A percentile compares a stretch with the other conserved stretches of the same genome.
These are phyloP conservation scores for Cyclotella sp. DNA, from an alignment of 108 stramenopile species.

Conservation along the genomic window DNA sequence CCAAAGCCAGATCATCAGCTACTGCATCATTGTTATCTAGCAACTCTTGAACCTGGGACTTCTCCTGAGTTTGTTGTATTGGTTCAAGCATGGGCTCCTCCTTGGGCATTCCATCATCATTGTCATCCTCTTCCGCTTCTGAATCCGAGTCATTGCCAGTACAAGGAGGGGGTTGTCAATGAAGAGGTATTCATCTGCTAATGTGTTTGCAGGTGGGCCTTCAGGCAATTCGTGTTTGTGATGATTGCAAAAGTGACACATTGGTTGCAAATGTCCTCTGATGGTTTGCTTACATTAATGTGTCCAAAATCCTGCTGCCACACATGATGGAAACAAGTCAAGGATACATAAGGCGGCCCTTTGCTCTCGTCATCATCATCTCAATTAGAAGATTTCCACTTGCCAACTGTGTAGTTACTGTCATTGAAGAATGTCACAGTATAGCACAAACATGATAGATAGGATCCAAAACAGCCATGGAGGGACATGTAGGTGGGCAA, in stretches of 20 bases:
- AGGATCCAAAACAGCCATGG: neutral
- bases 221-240: conserved; percentile 9
- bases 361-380: neutral
- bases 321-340: neutral
- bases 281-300: conserved; percentile 23
- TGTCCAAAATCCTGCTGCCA: conserved; percentile 32
- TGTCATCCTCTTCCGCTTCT: neutral
- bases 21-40: neutral
- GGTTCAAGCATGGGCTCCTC: neutral
- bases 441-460: neutral
- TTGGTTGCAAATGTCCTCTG: conserved; percentile 33
- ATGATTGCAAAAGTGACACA: conserved; percentile 23
- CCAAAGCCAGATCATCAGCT: neutral
- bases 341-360: neutral
- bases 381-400: no score
- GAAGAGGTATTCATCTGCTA: neutral
- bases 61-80: neutral
- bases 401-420: neutral
- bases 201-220: neutral
- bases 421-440: neutral
- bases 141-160: neutral
- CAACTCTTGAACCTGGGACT: neutral
- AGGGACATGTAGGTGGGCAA: neutral
- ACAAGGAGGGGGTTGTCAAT: no score
- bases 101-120: neutral